Conservation (phyloP, 352 stramenopile species). For the Phytopythium helicoides region DNA sequence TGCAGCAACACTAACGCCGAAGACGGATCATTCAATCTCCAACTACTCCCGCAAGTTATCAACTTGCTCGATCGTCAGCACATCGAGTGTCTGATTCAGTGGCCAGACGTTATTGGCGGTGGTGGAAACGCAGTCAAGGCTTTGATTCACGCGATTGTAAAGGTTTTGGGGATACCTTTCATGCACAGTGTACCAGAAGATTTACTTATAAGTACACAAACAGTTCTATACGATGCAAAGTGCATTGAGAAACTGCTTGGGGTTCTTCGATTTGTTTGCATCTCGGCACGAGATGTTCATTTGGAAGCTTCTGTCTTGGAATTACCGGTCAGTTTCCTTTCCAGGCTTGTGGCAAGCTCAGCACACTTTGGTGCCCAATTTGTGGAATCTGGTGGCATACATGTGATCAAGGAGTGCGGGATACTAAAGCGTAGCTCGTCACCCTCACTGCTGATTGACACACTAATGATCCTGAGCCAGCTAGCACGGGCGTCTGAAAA, state of each 20-base stretch:
- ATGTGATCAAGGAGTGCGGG: constrained; percentile 64
- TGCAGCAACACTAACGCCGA: constrained; percentile 33
- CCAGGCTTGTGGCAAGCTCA: constrained; percentile 80
- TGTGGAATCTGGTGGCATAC: constrained; percentile 61
- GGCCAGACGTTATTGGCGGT: constrained; percentile 76
- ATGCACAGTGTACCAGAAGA: constrained; percentile 65
- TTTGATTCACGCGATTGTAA: constrained; percentile 81
- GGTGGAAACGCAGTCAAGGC: constrained; percentile 79
- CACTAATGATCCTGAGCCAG: constrained; percentile 86
- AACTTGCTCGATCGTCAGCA: constrained; percentile 53
- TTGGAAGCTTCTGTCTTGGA: constrained; percentile 60
- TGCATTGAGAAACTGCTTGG: constrained; percentile 65
- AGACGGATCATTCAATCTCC: constrained; percentile 46
- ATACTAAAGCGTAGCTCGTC: constrained; percentile 47
- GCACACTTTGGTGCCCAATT: constrained; percentile 82
- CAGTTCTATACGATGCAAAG: constrained; percentile 66
- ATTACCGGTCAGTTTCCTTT: constrained; percentile 80
- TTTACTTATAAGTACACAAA: constrained; percentile 60
- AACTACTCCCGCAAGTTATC: constrained; percentile 57
- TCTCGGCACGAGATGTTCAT: constrained; percentile 40
- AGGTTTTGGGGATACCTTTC: constrained; percentile 80
- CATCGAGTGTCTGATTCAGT: constrained; percentile 65
- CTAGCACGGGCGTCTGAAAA: constrained; percentile 70
- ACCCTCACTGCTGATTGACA: constrained; percentile 70
- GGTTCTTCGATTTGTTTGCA: constrained; percentile 62